A percentile compares a stretch with the other conserved stretches of the same genome.
Evolutionary conservation across 2,329 filamentous ascomycete species (phyloP).

Genomic region (Trichoderma guizhouense): DNA sequence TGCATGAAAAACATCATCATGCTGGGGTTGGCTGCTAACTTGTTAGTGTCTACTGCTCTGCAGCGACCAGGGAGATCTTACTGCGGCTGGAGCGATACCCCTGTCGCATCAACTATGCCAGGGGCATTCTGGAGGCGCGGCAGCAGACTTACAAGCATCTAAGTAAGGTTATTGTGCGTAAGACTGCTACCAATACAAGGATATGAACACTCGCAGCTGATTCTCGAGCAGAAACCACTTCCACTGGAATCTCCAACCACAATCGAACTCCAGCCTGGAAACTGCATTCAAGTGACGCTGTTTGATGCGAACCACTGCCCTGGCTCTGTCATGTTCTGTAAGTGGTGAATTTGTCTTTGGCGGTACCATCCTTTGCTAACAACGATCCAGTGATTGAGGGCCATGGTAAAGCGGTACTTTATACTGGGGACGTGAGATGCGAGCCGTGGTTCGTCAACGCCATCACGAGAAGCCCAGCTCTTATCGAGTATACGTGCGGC

Average conservation of each 20-base stretch:
- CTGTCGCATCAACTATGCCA: slow-evolving; percentile 76
- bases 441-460: slow-evolving; percentile 83
- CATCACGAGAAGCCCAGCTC: slow-evolving; percentile 64
- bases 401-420: slow-evolving; percentile 68
- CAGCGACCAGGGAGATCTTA: slow-evolving; percentile 76
- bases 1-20: not conserved
- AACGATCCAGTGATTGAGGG: slow-evolving; percentile 64
- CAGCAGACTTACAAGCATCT: slow-evolving; percentile 76
- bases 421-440: slow-evolving; percentile 84
- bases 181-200: not conserved
- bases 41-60: slow-evolving; percentile 75
- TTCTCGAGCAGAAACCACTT: slow-evolving; percentile 60
- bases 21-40: not conserved
- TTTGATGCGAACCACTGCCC: slow-evolving; percentile 91
- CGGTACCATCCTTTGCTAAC: not conserved
- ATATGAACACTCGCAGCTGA: not conserved
- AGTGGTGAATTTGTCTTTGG: slow-evolving; percentile 24
- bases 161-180: slow-evolving; percentile 58
- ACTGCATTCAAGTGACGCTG: slow-evolving; percentile 73
- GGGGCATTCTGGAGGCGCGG: slow-evolving; percentile 71
- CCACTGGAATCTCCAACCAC: slow-evolving; percentile 75
- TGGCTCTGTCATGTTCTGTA: slow-evolving; percentile 84
- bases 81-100: slow-evolving; percentile 75
- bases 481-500: slow-evolving; percentile 70
- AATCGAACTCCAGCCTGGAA: slow-evolving; percentile 69